Evolutionary conservation across 163 green algal species (phyloP).

Genomic region (Scenedesmus sp.): DNA sequence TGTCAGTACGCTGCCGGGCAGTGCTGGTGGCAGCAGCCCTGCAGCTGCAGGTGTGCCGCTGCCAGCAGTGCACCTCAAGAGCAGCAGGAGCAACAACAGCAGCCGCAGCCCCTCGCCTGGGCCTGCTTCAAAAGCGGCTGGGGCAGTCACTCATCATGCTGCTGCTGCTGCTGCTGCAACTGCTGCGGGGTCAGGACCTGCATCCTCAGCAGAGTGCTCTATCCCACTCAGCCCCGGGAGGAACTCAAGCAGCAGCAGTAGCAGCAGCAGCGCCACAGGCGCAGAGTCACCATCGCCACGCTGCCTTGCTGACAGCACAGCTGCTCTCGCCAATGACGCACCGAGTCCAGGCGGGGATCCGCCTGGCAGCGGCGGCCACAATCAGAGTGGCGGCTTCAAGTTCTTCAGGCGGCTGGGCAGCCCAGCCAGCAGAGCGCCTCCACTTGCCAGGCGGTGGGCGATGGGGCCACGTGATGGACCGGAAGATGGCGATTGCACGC

Average conservation of each 20-base stretch:
- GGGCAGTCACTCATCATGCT: not conserved
- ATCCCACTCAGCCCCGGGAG: not conserved
- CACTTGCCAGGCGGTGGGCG: not conserved
- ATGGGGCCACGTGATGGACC: too few relatives aligned
- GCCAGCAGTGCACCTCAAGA: not conserved
- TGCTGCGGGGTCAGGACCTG: not conserved
- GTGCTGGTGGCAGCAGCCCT: not conserved
- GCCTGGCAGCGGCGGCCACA: slow-evolving; percentile 11
- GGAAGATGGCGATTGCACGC: not conserved
- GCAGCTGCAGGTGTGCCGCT: not conserved
- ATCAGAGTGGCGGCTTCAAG: not conserved
- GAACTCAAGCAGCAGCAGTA: not conserved
- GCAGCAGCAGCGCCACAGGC: not conserved
- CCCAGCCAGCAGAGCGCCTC: not conserved
- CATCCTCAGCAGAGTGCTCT: not conserved
- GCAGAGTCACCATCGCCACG: not conserved
- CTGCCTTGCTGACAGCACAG: not conserved
- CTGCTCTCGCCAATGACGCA: not conserved
- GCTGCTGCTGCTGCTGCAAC: not conserved
- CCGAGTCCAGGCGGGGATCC: not conserved
- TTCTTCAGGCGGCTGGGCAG: not conserved
- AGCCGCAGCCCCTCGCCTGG: not conserved
- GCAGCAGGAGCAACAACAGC: slow-evolving; percentile 12
- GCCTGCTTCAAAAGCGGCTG: not conserved
- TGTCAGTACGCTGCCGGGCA: not conserved